Conservation (phyloP, 2,329 filamentous ascomycete species). For the Cercospora citrullina region DNA sequence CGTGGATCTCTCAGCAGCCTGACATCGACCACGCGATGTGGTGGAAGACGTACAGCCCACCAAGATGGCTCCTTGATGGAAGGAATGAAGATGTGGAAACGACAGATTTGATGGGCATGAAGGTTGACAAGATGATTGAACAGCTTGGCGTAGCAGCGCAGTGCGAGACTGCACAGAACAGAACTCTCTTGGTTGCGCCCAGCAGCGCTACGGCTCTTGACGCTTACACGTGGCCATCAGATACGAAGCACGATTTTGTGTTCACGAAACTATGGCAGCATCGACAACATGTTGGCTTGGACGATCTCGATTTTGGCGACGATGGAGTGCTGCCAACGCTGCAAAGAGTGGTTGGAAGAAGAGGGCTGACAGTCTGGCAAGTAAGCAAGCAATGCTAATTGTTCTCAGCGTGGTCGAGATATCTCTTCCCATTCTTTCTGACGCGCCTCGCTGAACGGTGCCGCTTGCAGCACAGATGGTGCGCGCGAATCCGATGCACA, state of each 20-base stretch:
- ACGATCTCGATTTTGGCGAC: conserved; percentile 76
- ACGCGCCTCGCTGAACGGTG: no score
- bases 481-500: background rate
- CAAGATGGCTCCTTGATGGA: conserved; percentile 75
- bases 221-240: conserved; percentile 43
- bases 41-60: conserved; percentile 86
- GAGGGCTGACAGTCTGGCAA: conserved; percentile 50
- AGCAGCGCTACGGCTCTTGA: conserved; percentile 70
- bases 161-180: conserved; percentile 58
- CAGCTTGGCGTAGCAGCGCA: conserved; percentile 61
- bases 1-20: conserved; percentile 69
- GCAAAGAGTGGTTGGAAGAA: conserved; percentile 56
- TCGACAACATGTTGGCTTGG: conserved; percentile 68
- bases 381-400: conserved; percentile 42
- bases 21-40: conserved; percentile 69
- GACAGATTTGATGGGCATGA: conserved; percentile 71
- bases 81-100: conserved; percentile 72
- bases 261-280: conserved; percentile 72
- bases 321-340: conserved; percentile 75
- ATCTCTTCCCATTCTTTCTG: no score
- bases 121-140: conserved; percentile 60
- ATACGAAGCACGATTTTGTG: conserved; percentile 31
- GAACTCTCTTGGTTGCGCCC: conserved; percentile 64
- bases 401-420: background rate
- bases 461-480: no score